Evolutionary conservation across 257 asterid species (phyloP), one percentile per base, ranked within the genome.

Genomic region (Anisodus acutangulus): DNA sequence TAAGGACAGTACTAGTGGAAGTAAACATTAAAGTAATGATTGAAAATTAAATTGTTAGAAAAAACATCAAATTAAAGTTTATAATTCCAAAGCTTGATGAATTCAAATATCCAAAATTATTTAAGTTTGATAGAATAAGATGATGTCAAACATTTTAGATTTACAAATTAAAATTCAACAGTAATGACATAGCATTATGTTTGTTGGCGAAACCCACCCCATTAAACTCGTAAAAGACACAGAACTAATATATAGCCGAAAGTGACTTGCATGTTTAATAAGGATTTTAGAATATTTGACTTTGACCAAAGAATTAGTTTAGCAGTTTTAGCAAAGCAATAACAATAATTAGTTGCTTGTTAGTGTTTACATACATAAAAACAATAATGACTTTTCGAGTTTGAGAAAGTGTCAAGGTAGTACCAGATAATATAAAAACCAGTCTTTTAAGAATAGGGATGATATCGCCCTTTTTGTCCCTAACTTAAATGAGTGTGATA

Each of bases 91-190:
- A 72, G 47, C 6, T 5, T 2, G 41, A 47, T 72, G 41, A 72
- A 47, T 72, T 45, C 17, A 45, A 31, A 39, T 2, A 45, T 72
- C 3, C 10, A 5, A 72, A 45, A 10, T n/a, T 22, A 10, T 31
- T 11, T 10, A 2, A 49, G 19, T 74, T 31, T 31, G 43, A 49
- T 74, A 22, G 49, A 11, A 11, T 22, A 19, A 19, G 59, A 74
- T 74, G 19, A 49, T 7, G 17, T 74, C 62, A 22, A 74, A 6
- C 12, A 12, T 3, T 74, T 5, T 47, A 3, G 0, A 71, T 71
- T 71, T 49, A 74, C 10, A 49, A 72, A 47, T 74, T 31, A 22
- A 74, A 74, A 74, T 13, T 74, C 60, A 74, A 49, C 19, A 11
- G 19, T 74, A 74, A 19, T 11, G 57, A 74, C 39, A 9, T 19